Base-by-base conservation (phyloP, 2,329 filamentous ascomycete species). In the Neospermospora avenae region DNA sequence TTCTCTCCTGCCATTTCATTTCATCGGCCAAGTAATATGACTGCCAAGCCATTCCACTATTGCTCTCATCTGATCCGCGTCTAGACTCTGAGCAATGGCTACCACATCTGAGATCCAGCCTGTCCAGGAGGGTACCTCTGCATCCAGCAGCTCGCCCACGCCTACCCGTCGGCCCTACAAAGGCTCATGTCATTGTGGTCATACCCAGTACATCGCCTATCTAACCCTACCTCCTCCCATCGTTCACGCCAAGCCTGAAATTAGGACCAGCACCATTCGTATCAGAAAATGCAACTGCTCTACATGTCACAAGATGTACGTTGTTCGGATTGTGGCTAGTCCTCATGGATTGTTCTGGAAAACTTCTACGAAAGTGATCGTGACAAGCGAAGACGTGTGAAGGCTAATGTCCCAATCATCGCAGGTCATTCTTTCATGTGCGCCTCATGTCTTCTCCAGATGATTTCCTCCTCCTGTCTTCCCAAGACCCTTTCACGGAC, bases 181-280 rank as follows among this genome's bases (percentile, higher is more conserved):
- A 3, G 79, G 79, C 39, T 80, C 77, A 16, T 81, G 78, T 66
- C 78, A 80, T 65, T 81, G 78, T 67, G 77, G 77, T 49, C 58
- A 68, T 22, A 75, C 74, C 16, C 71, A 73, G 58, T 82, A 80
- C 65, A 70, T 78, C 48, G 65, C 75, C 59, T 76, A 74, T 53
- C 70, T 81, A 49, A 76, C 72, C 4, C 71, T 81, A 4, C 79
- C 79, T 55, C 68, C 67, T 0, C 57, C 61, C 11, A 57, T 63
- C 62, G 70, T 70, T 53, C 65, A 65, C 52, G 61, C 61, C 10
- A 61, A 63, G 3, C 55, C 48, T 7, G 16, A 28, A 62, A 22
- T 13, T 16, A 20, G 34, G 37, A 28, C 55, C 58, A 76, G 59
- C 73, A 75, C 70, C 71, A 75, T 63, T 20, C 59, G 65, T 4